Conservation (phyloP, 352 stramenopile species). For the Globisporangium emineosum region DNA sequence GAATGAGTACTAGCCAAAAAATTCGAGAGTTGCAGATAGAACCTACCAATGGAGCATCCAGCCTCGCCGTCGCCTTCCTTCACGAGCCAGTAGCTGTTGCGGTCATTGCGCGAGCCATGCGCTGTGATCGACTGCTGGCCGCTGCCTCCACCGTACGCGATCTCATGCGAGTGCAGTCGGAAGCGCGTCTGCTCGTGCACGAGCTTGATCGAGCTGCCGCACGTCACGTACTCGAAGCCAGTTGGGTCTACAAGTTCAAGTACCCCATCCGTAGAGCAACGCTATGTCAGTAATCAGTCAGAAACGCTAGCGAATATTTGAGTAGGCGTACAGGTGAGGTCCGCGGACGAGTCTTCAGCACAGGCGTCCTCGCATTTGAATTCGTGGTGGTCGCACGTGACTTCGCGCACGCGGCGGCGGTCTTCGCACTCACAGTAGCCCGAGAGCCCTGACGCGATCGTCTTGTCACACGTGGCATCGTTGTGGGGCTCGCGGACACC, state of each 20-base stretch:
- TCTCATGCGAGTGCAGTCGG: conserved; percentile 82
- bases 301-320: too few relatives aligned
- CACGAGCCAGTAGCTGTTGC: conserved; percentile 86
- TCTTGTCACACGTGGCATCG: conserved; percentile 52
- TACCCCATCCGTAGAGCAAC: neutral
- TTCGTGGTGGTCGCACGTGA: conserved; percentile 70
- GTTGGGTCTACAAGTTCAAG: conserved; percentile 39
- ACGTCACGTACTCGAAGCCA: conserved; percentile 81
- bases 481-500: conserved; percentile 58
- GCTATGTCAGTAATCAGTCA: neutral
- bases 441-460: conserved; percentile 44
- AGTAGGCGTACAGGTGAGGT: conserved; percentile 75
- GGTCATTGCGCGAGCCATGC: conserved; percentile 65
- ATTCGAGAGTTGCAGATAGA: neutral
- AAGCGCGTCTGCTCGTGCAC: conserved; percentile 73
- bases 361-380: conserved; percentile 79
- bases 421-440: conserved; percentile 81
- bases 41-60: conserved; percentile 37
- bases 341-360: conserved; percentile 58
- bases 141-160: conserved; percentile 74
- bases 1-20: neutral
- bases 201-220: conserved; percentile 81
- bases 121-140: conserved; percentile 79
- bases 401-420: conserved; percentile 73
- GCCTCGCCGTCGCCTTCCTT: conserved; percentile 62